Conservation (phyloP, 2,329 filamentous ascomycete genomes). For the Tolypocladium pustulatum region DNA sequence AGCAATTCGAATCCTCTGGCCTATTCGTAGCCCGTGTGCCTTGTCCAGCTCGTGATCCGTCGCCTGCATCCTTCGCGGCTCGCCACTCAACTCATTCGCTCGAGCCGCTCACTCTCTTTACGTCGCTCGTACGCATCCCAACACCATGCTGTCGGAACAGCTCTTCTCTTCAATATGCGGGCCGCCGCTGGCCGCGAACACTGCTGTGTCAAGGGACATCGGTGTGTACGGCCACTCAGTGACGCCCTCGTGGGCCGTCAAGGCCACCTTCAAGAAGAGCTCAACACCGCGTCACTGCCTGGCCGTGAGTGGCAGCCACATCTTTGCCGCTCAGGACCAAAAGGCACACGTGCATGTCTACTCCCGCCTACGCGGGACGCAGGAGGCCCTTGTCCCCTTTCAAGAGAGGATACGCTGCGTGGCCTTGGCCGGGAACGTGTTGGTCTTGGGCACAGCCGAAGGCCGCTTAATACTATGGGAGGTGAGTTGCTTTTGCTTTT, state of each 20-base stretch:
- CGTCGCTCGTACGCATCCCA: background rate
- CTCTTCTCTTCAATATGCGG: slow-evolving; percentile 50
- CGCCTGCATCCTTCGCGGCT: background rate
- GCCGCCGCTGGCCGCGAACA: slow-evolving; percentile 48
- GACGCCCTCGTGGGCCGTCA: slow-evolving; percentile 66
- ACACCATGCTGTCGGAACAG: slow-evolving; percentile 42
- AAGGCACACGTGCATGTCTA: slow-evolving; percentile 94
- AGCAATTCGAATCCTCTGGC: too few species aligned
- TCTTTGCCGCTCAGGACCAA: slow-evolving; percentile 84
- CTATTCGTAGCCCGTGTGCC: background rate
- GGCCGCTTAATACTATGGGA: slow-evolving; percentile 90
- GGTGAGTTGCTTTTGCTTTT: slow-evolving; percentile 37
- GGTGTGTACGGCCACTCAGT: slow-evolving; percentile 80
- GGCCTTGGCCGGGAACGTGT: slow-evolving; percentile 58
- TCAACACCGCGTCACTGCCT: slow-evolving; percentile 69
- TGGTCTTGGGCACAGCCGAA: slow-evolving; percentile 73
- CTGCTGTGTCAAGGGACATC: slow-evolving; percentile 62
- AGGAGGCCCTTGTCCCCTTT: slow-evolving; percentile 82
- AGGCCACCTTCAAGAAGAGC: slow-evolving; percentile 83
- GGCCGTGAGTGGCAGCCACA: slow-evolving; percentile 68
- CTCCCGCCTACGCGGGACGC: slow-evolving; percentile 68
- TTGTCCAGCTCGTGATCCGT: background rate
- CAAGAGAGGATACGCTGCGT: slow-evolving; percentile 76
- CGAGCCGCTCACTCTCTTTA: background rate
- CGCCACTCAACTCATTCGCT: background rate